phyloP scores from a whole-genome alignment of 768 basidiomycete species.

The Sarcomyxa edulis region DNA sequence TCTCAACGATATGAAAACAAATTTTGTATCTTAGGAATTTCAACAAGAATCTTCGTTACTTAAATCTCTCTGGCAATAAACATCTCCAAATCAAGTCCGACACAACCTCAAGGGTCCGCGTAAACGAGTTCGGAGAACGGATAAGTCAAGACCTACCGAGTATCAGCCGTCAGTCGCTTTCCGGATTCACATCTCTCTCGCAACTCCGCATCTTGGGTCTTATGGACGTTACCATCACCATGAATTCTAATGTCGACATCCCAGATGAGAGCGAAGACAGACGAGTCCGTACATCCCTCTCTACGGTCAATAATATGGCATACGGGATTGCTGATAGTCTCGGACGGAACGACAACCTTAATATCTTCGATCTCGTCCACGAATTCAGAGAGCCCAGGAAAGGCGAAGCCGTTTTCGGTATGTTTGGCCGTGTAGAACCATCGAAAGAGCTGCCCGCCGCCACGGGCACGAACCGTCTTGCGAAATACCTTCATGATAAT shows the following conservation, averaged over 20 bases:
- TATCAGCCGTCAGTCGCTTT: constrained; percentile 38
- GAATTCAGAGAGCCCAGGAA: constrained; percentile 65
- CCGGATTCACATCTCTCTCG: constrained; percentile 84
- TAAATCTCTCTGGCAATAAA: constrained; percentile 97
- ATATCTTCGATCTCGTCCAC: constrained; percentile 90
- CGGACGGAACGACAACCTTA: constrained; percentile 72
- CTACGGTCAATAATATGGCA: constrained; percentile 85
- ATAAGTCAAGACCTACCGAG: constrained; percentile 23
- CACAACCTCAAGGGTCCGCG: constrained; percentile 27
- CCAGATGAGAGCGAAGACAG: constrained; percentile 85
- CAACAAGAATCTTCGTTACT: constrained; percentile 87
- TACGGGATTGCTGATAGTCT: constrained; percentile 96
- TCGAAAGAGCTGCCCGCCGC: constrained; percentile 34
- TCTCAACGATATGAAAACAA: neutral
- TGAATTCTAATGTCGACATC: constrained; percentile 53
- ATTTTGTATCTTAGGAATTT: constrained; percentile 68
- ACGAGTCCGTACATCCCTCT: constrained; percentile 86
- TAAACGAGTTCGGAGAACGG: constrained; percentile 14
- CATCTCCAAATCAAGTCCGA: constrained; percentile 91
- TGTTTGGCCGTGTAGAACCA: constrained; percentile 80
- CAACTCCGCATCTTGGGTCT: constrained; percentile 89
- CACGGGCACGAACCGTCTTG: constrained; percentile 58
- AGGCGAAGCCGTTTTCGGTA: constrained; percentile 88
- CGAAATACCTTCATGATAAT: constrained; percentile 81
- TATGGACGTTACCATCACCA: constrained; percentile 87